Conservation (phyloP, 805 yeast species). For the Lipomyces mesembrius region DNA sequence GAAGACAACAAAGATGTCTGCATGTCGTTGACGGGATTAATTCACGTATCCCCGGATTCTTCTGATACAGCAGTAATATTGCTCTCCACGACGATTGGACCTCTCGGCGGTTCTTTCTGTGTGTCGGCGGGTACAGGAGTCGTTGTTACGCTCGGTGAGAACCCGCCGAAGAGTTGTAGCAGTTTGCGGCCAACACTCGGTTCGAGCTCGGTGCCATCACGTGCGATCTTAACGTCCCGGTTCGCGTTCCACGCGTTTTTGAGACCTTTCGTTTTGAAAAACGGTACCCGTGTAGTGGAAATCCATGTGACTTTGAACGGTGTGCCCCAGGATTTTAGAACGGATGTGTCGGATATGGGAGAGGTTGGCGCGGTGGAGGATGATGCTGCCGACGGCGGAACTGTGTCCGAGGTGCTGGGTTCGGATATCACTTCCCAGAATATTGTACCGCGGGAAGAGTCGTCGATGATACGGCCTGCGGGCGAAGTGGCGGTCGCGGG, state of each 20-base stretch:
- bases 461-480: constrained; percentile 46
- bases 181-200: constrained; percentile 45
- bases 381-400: constrained; percentile 7
- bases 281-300: constrained; percentile 44
- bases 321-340: constrained; percentile 44
- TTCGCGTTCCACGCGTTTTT: constrained; percentile 47
- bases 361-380: neutral
- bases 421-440: constrained; percentile 47
- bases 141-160: neutral
- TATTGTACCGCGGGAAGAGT: constrained; percentile 46
- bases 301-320: constrained; percentile 49
- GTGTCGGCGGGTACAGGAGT: neutral
- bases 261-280: constrained; percentile 44
- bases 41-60: neutral
- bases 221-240: constrained; percentile 50
- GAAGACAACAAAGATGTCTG: neutral
- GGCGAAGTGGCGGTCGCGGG: constrained; percentile 41
- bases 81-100: constrained; percentile 8
- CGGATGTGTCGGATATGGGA: constrained; percentile 15
- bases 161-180: constrained; percentile 41
- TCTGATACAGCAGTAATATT: neutral
- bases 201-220: constrained; percentile 52
- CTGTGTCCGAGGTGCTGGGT: neutral
- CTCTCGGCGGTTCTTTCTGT: neutral
- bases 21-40: neutral